Percentiles rank a stretch among this genome's conserved stretches.
Conservation (phyloP, 2,329 filamentous ascomycete species). For the Chaetothyriales sp. region DNA sequence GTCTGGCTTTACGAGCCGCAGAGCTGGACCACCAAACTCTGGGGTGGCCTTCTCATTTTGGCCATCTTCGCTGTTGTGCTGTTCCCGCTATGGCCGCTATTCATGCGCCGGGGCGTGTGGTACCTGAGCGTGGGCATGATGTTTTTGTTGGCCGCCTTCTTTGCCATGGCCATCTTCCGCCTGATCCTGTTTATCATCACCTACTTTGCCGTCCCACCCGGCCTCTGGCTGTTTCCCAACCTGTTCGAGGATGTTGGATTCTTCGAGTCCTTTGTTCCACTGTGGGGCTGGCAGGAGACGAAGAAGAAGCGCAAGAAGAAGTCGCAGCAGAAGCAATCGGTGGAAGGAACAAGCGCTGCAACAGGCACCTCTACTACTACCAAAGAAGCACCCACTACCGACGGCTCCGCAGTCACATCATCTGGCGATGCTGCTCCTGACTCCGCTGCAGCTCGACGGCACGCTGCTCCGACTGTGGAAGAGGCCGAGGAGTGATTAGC, state of each 20-base stretch:
- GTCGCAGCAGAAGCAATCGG: slow-evolving; percentile 21
- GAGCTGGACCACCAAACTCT: slow-evolving; percentile 85
- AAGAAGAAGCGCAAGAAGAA: slow-evolving; percentile 38
- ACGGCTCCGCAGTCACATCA: slow-evolving; percentile 12
- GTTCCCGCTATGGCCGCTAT: slow-evolving; percentile 90
- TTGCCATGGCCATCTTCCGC: slow-evolving; percentile 92
- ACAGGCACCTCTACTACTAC: slow-evolving; percentile 16
- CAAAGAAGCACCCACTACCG: slow-evolving; percentile 4
- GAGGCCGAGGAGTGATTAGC: slow-evolving; percentile 8
- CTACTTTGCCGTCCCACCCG: slow-evolving; percentile 68
- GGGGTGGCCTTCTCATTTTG: slow-evolving; percentile 67
- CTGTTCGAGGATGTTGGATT: slow-evolving; percentile 97
- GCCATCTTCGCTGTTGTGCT: slow-evolving; percentile 78
- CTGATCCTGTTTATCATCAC: slow-evolving; percentile 88
- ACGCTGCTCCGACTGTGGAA: slow-evolving; percentile 17
- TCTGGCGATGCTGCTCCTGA: slow-evolving; percentile 23
- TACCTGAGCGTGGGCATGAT: slow-evolving; percentile 92
- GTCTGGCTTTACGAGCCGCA: slow-evolving; percentile 92
- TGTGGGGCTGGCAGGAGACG: slow-evolving; percentile 91
- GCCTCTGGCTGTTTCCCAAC: slow-evolving; percentile 96
- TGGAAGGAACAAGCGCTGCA: slow-evolving; percentile 16
- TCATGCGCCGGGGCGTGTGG: slow-evolving; percentile 86
- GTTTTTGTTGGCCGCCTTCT: slow-evolving; percentile 80
- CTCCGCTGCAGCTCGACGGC: slow-evolving; percentile 15
- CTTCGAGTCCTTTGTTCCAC: slow-evolving; percentile 86